Base-by-base conservation (phyloP, 257 asterid species). In the Primulina tabacum region DNA sequence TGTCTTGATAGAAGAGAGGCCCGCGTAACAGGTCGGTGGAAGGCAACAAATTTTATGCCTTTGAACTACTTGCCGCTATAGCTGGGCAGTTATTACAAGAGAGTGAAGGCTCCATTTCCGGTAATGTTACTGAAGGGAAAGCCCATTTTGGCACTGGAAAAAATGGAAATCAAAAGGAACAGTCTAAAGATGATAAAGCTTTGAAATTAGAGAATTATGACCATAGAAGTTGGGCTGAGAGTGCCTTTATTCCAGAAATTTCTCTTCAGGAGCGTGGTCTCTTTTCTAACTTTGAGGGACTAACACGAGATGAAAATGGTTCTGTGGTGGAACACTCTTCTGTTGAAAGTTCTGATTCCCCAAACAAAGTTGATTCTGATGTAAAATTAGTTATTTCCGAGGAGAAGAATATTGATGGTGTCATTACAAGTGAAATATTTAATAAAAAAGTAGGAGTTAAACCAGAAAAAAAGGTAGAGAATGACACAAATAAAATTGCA, bases 41-140 rank as follows among this genome's bases (percentile, higher is more conserved):
- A 40, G 89, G 78, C 62, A 75, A 69, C 67, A 82, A 86, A 65
- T 87, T 89, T 68, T 88, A 95, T 81, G 93, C 99, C 75, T 94
- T 94, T 73, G 99, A 94, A 73, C 76, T 94, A 70, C 89, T 94
- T 72, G 99, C 99, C 32, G 88, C 92, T 78, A 97, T 94, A 75
- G 99, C 99, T 38, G 97, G 95, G 58, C 83, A 94, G 78, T 77
- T 94, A 64, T 81, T 91, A 69, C 92, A 79, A 79, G 99, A 89
- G 81, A 94, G 87, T 69, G 97, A 91, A 81, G 82, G 96, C 73
- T 94, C 96, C 52, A 87, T 95, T 67, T 91, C 92, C 11, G 83
- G 96, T 79, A 88, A 88, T 85, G 89, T 83, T 26, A 86, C 71
- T 0, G 87, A 80, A 58, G 85, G 73, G 59, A 83, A 86, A 68